Conservation (phyloP, 2,329 filamentous ascomycete genomes). For the Arthrobotrys sinensis region DNA sequence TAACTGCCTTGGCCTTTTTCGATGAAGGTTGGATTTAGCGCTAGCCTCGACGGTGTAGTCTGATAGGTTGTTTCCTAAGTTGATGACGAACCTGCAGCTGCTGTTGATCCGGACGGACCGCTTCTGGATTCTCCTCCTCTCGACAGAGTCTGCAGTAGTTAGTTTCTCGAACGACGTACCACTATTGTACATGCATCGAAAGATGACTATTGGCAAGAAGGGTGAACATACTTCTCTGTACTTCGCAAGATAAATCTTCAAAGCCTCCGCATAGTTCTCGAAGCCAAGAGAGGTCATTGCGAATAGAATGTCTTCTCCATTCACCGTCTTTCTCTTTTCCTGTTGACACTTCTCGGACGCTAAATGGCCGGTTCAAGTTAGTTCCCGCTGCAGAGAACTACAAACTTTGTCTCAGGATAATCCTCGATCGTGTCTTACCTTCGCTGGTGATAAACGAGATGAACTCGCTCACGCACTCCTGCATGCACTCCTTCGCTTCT, state of each 20-base stretch:
- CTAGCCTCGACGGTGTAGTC: constrained; percentile 41
- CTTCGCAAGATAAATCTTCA: constrained; percentile 98
- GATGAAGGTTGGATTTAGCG: constrained; percentile 58
- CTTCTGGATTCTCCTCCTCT: constrained; percentile 60
- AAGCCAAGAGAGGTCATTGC: constrained; percentile 99
- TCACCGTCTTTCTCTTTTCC: constrained; percentile 99
- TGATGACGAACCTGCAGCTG: constrained; percentile 62
- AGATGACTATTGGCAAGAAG: not conserved
- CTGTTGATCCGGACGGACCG: constrained; percentile 61
- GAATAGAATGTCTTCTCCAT: constrained; percentile 98
- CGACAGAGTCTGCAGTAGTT: constrained; percentile 56
- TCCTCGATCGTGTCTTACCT: constrained; percentile 74
- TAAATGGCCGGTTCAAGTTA: constrained; percentile 67
- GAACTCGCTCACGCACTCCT: constrained; percentile 99
- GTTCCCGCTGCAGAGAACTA: constrained; percentile 36
- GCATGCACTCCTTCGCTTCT: constrained; percentile 99
- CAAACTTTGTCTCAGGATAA: constrained; percentile 47
- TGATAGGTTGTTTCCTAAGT: constrained; percentile 53
- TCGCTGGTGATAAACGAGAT: constrained; percentile 99
- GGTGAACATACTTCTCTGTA: constrained; percentile 90
- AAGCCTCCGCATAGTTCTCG: constrained; percentile 97
- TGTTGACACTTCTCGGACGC: constrained; percentile 99
- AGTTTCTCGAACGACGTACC: constrained; percentile 45
- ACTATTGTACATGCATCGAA: constrained; percentile 2
- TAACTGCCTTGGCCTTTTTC: constrained; percentile 59